phyloP scores from a whole-genome alignment of 257 asterid genomes.

The Nicotiana sylvestris region DNA sequence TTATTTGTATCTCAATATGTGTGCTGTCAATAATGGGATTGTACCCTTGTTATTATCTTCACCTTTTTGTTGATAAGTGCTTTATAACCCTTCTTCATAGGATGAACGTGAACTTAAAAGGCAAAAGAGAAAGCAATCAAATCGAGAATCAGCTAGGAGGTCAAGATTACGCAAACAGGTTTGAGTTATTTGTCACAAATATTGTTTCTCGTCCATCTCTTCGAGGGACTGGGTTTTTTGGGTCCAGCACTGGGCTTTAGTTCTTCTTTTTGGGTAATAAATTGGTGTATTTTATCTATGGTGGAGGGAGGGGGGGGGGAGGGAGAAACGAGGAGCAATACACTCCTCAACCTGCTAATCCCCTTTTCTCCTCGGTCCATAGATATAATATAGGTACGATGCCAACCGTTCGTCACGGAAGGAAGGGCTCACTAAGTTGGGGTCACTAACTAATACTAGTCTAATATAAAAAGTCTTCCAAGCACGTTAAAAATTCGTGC shows the following conservation, averaged over 20 bases:
- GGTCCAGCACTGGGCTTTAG: background rate
- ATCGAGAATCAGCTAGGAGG: constrained; percentile 97
- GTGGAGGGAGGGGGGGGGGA: too few relatives aligned
- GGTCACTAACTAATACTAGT: too few relatives aligned
- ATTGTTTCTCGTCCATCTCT: background rate
- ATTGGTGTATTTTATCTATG: background rate
- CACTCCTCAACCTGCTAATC: too few relatives aligned
- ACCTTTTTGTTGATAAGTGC: background rate
- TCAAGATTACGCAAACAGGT: constrained; percentile 98
- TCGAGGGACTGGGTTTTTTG: background rate
- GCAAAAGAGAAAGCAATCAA: constrained; percentile 94
- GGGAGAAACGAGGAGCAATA: too few relatives aligned
- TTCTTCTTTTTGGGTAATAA: background rate
- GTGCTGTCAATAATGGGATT: background rate
- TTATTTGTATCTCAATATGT: background rate
- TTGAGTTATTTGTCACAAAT: constrained; percentile 1
- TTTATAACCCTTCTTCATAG: constrained; percentile 27
- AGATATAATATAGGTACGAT: too few relatives aligned
- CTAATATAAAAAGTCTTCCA: too few relatives aligned
- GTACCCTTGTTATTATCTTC: background rate
- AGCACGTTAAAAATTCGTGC: too few relatives aligned
- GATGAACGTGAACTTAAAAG: constrained; percentile 92
- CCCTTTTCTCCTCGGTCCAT: too few relatives aligned
- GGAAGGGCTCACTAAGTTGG: too few relatives aligned
- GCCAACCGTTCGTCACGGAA: too few relatives aligned